A percentile compares a stretch with the other conserved stretches of the same genome.
Evolutionary conservation across 1,284 basidiomycete species (phyloP).

Genomic region (Flammula alnicola): DNA sequence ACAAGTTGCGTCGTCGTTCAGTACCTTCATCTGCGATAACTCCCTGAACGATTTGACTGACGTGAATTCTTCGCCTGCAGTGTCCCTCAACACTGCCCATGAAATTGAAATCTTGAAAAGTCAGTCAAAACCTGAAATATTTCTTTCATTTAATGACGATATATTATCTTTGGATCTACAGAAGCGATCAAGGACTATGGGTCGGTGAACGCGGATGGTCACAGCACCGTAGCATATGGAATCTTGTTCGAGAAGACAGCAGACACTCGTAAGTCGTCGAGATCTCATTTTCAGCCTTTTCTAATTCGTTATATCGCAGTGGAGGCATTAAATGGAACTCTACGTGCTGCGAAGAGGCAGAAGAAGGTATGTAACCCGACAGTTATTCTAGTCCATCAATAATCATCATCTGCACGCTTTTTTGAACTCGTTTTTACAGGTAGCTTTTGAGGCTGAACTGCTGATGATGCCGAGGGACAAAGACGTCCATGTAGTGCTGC

Average conservation of each 20-base stretch:
- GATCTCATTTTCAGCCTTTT: no score
- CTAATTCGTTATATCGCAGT: conserved; percentile 32
- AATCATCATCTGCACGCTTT: not conserved
- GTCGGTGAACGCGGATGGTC: conserved; percentile 39
- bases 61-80: conserved; percentile 4
- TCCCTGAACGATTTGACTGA: not conserved
- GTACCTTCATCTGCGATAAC: not conserved
- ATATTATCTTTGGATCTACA: conserved; percentile 15
- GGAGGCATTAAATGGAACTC: conserved; percentile 50
- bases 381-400: not conserved
- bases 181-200: conserved; percentile 49
- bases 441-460: conserved; percentile 47
- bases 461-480: conserved; percentile 53
- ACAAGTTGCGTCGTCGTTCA: conserved; percentile 6
- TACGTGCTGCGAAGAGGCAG: conserved; percentile 48
- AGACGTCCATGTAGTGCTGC: conserved; percentile 44
- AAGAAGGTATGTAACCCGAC: conserved; percentile 39
- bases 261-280: conserved; percentile 40
- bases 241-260: conserved; percentile 49
- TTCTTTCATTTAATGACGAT: not conserved
- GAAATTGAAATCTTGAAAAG: conserved; percentile 41
- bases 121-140: conserved; percentile 15
- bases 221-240: conserved; percentile 42
- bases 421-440: conserved; percentile 28
- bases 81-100: conserved; percentile 36